phyloP scores from a whole-genome alignment of 148 eudicot species.

The Selenicereus undatus region DNA sequence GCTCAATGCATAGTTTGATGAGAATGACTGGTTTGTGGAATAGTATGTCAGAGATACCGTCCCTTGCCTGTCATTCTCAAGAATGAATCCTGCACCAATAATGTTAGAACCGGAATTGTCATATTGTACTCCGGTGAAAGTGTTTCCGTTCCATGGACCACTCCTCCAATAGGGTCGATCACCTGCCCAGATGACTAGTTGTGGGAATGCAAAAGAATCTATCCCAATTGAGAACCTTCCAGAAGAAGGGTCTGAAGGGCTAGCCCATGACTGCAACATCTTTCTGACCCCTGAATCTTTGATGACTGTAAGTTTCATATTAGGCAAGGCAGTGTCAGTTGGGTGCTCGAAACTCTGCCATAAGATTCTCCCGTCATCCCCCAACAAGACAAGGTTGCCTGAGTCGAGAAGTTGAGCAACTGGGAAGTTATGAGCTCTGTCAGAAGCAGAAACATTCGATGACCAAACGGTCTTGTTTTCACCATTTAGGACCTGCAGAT shows the following conservation, averaged over 20 bases:
- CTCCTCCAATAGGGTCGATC: slow-evolving; percentile 15
- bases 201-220: not conserved
- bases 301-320: slow-evolving; percentile 27
- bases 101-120: not conserved
- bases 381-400: slow-evolving; percentile 50
- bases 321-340: slow-evolving; percentile 46
- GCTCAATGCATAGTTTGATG: not conserved
- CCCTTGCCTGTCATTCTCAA: slow-evolving; percentile 12
- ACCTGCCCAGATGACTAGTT: slow-evolving; percentile 4
- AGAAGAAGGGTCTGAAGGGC: slow-evolving; percentile 23
- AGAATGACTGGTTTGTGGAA: not conserved
- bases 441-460: slow-evolving; percentile 19
- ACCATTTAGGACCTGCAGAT: slow-evolving; percentile 32
- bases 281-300: slow-evolving; percentile 3
- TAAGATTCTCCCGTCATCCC: slow-evolving; percentile 20
- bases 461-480: slow-evolving; percentile 47
- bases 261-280: slow-evolving; percentile 23
- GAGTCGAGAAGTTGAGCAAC: slow-evolving; percentile 46
- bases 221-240: slow-evolving; percentile 20
- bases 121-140: slow-evolving; percentile 12
- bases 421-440: not conserved
- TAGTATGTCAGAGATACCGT: slow-evolving; percentile 13
- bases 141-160: slow-evolving; percentile 31
- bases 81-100: slow-evolving; percentile 12
- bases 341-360: slow-evolving; percentile 77